Evolutionary conservation across 208 protist genomes (phyloP).

Genomic region (Acanthamoeba triangularis): DNA sequence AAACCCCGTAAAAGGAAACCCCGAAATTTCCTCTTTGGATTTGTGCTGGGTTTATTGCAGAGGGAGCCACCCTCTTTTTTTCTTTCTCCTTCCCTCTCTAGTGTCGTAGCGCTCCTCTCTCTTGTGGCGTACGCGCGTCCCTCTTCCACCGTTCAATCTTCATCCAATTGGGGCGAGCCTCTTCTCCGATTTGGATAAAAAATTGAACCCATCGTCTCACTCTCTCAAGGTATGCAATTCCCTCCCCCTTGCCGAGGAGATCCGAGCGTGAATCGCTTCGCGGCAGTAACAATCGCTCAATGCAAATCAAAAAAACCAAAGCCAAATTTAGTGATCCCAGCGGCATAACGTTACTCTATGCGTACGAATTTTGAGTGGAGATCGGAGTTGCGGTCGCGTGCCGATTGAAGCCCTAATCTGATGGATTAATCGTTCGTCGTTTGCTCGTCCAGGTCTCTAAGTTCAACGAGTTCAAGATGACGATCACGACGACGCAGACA

Average conservation of each 20-base stretch:
- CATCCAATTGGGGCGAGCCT: not conserved
- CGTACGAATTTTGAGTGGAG: too few relatives aligned
- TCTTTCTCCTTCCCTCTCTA: not conserved
- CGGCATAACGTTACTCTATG: too few relatives aligned
- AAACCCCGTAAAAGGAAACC: not conserved
- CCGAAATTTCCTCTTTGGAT: not conserved
- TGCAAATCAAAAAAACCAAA: too few relatives aligned
- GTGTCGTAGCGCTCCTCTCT: not conserved
- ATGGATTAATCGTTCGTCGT: too few relatives aligned
- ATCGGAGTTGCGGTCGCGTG: too few relatives aligned
- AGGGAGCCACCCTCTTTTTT: not conserved
- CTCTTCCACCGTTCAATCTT: not conserved
- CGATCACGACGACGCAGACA: slow-evolving; percentile 66
- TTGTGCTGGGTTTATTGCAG: not conserved
- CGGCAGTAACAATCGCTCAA: too few relatives aligned
- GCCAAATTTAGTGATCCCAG: too few relatives aligned
- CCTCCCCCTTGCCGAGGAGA: too few relatives aligned
- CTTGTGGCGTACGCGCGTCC: not conserved
- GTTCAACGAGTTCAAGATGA: slow-evolving; percentile 11
- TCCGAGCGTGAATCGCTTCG: too few relatives aligned
- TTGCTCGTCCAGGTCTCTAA: not conserved
- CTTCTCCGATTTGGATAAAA: not conserved
- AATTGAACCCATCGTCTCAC: not conserved
- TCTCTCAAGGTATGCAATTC: too few relatives aligned
- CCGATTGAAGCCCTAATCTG: too few relatives aligned